Base-by-base conservation (phyloP, 768 basidiomycete genomes). In the Auriscalpium vulgare region DNA sequence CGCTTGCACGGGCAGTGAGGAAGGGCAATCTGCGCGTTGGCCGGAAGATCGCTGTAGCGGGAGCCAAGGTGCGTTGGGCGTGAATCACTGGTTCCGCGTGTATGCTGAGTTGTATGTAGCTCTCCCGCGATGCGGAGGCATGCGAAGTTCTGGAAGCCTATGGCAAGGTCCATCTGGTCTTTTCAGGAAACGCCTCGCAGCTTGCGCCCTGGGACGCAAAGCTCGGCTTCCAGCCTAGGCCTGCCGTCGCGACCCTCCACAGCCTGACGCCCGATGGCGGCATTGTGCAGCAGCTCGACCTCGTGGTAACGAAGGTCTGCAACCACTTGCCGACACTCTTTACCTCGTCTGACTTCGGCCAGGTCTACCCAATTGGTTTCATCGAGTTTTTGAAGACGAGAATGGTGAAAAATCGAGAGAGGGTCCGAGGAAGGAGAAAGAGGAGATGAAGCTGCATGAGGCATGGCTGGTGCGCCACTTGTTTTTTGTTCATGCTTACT, bases 161-260 rank as follows among this genome's bases (percentile, higher is more conserved):
- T 61, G 72, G 81, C 56, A 83, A 78, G 7, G 81, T 80, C 21
- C 77, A 76, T 49, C 76, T 99, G 17, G 66, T 80, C 19, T 69
- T 99, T 16, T 76, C 79, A 4, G 93, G 91, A 3, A 99, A 99
- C 68, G 89, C 90, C 0, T 85, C 91, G 1, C 86, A 88, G 59
- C 75, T 95, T 52, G 88, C 87, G 4, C 80, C 84, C 0, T 99
- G 97, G 97, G 82, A 97, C 65, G 75, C 84, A 1, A 90, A 86
- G 61, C 78, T 99, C 7, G 97, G 97, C 8, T 91, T 91, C 65
- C 80, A 80, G 56, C 71, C 64, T 21, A 71, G 72, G 4, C 85
- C 84, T 1, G 88, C 79, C 63, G 75, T 95, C 29, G 82, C 91
- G 0, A 88, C 88, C 0, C 71, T 98, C 59, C 78, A 84, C 56